A percentile compares a stretch with the other conserved stretches of the same genome.
These are phyloP conservation scores for Phytophthora chlamydospora DNA, from an alignment of 352 stramenopile species.

Conservation along the genomic window DNA sequence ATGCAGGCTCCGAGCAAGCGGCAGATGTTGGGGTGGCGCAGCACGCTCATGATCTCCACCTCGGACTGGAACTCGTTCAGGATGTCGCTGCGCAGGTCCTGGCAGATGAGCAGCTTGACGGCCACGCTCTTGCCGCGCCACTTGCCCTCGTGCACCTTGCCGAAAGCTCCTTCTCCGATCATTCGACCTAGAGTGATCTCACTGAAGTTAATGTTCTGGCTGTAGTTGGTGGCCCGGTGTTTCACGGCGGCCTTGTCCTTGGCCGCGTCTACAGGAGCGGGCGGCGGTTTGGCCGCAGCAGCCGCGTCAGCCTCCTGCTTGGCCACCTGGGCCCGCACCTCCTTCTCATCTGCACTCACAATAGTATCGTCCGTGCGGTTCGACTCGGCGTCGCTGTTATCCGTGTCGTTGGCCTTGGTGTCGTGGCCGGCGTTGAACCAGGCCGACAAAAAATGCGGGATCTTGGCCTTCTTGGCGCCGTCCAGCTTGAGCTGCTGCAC, in stretches of 20 bases:
- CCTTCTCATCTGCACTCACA: slow-evolving; percentile 28
- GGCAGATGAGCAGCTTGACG: slow-evolving; percentile 72
- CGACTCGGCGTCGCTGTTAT: slow-evolving; percentile 27
- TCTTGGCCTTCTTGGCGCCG: slow-evolving; percentile 75
- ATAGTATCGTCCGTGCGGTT: slow-evolving; percentile 32
- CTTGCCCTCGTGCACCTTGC: slow-evolving; percentile 73
- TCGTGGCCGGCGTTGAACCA: slow-evolving; percentile 70
- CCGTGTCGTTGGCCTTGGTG: slow-evolving; percentile 40
- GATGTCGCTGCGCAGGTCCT: slow-evolving; percentile 68
- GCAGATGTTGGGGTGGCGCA: slow-evolving; percentile 96
- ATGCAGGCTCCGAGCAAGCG: slow-evolving; percentile 95
- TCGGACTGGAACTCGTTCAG: slow-evolving; percentile 73
- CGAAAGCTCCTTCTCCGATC: slow-evolving; percentile 73
- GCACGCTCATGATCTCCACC: slow-evolving; percentile 79
- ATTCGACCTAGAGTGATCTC: slow-evolving; percentile 66
- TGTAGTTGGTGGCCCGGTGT: slow-evolving; percentile 35
- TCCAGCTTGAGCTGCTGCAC: slow-evolving; percentile 71
- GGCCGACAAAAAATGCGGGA: slow-evolving; percentile 69
- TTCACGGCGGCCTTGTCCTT: slow-evolving; percentile 31
- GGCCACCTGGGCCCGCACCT: not conserved
- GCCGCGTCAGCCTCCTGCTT: slow-evolving; percentile 9
- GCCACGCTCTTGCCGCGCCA: slow-evolving; percentile 71
- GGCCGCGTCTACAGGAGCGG: slow-evolving; percentile 19
- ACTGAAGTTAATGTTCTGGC: slow-evolving; percentile 65
- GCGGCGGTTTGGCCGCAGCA: slow-evolving; percentile 18